Base-by-base conservation (phyloP, 805 yeast genomes). In the Yarrowia yakushimensis region DNA sequence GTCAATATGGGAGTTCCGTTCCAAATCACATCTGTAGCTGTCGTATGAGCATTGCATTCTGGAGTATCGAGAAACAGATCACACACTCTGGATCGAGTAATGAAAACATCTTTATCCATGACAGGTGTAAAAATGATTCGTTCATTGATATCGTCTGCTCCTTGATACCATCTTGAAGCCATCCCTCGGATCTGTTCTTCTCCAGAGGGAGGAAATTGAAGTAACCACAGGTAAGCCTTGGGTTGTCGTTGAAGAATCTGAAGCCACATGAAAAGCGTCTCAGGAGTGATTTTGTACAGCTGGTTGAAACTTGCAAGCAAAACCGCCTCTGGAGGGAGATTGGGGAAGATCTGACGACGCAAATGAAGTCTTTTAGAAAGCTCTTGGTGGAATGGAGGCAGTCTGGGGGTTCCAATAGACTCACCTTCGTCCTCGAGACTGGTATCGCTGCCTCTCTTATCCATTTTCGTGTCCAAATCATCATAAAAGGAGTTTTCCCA, bases 31-130 rank as follows among this genome's bases (percentile, higher is more conserved):
- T 72, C 75, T 0, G 73, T 70, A 18, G 76, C 73, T 3, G 75
- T 72, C 17, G 75, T 73, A 52, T 72, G 76, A 33, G 73, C 75
- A 60, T 71, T 72, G 61, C 75, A 73, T 46, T 72, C 75, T 5
- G 75, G 75, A 5, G 76, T 72, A 46, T 72, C 75, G 4, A 72
- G 63, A 33, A 72, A 68, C 27, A 73, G 15, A 55, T 72, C 75
- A 15, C 73, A 69, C 4, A 68, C 69, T 8, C 74, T 62, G n/a
- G 72, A 69, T 30, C 76, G 63, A 20, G 69, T 50, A 13, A 72
- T 64, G 60, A 73, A 76, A 27, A 63, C 65, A 33, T 70, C 71
- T 63, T 73, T 73, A 15, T 63, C 70, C 0, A 74, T 74, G 23
- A 72, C 74, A 3, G 72, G 70, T 4, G 75, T 73, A 50, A 72